These are phyloP conservation scores for Thelonectria discophora DNA, from an alignment of 2,329 filamentous ascomycete species.

Conservation along the genomic window DNA sequence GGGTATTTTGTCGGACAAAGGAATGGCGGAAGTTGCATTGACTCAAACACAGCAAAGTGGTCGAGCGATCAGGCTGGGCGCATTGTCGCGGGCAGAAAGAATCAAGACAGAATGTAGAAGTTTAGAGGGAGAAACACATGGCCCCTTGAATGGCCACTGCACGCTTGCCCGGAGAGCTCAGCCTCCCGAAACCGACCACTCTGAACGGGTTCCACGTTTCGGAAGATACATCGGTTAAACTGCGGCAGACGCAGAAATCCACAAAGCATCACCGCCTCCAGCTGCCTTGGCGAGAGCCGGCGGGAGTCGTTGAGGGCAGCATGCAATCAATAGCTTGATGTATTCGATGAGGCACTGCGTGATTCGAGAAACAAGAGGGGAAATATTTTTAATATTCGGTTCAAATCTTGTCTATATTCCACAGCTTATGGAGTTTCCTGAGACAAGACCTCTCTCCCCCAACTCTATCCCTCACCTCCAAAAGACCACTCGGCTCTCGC, in stretches of 20 bases:
- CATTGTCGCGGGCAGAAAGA: conserved; percentile 32
- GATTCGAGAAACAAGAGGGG: no score
- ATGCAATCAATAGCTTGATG: no score
- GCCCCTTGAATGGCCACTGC: conserved; percentile 37
- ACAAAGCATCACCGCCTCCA: no score
- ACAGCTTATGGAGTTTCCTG: background rate
- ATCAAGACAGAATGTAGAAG: conserved; percentile 1
- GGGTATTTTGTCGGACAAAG: conserved; percentile 29
- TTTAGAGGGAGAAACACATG: conserved; percentile 41
- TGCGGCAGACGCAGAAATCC: conserved; percentile 43
- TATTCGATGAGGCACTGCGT: no score
- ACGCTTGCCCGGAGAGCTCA: conserved; percentile 36
- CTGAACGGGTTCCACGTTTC: conserved; percentile 33
- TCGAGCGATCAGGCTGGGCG: conserved; percentile 36
- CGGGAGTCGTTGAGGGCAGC: no score
- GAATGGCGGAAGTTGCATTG: conserved; percentile 39
- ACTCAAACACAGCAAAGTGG: conserved; percentile 34
- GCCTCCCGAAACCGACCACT: conserved; percentile 35
- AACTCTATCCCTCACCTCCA: background rate
- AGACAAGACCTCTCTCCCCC: background rate
- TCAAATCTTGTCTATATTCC: no score
- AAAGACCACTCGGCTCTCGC: conserved; percentile 2
- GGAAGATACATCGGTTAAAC: conserved; percentile 32
- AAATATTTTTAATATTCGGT: no score
- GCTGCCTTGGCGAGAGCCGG: background rate